Evolutionary conservation across 1,284 basidiomycete genomes (phyloP), one percentile per base, ranked within the genome.

Genomic region (Ustilago vetiveriae): DNA sequence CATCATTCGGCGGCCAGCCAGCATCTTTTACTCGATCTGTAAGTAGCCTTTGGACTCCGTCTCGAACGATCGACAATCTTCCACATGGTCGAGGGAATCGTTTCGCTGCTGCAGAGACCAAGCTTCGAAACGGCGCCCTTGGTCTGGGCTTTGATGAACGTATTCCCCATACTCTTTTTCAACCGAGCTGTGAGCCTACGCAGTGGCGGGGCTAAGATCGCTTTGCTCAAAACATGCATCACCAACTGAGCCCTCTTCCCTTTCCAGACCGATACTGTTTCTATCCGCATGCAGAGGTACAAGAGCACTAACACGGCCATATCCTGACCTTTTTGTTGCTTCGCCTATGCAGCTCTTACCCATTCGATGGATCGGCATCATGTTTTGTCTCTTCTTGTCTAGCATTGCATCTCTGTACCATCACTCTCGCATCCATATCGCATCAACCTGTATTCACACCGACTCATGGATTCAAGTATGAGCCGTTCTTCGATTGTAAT

Each of bases 141-240:
- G 36, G 22, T 32, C 44, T 42, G 50, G 55, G 55, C 63, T 24
- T 66, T 66, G 67, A 70, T 65, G 67, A 70, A 70, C 57, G 62
- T 65, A 65, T 70, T 45, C 62, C 57, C 67, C 67, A 65, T 65
- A 65, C 62, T 60, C 51, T 65, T 70, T n/a, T 44, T 52, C 50
- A 39, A 57, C 53, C 67, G 67, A 70, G 67, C 67, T 57, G 67
- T 70, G 67, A 70, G 67, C 67, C 67, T 57, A 47, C 62, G 67
- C 67, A 70, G 60, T 70, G 67, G 67, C 67, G 53, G 67, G 67
- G 67, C 67, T 45, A 22, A 64, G 67, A 70, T 70, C 65, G 42
- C 56, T 54, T 54, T 60, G 67, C 67, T 70, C 67, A 60, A 56
- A 65, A 65, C 67, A 70, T 70, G 67, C 67, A 70, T 70, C 67